These are phyloP conservation scores for Lepidium africanum DNA, from an alignment of 345 rosid genomes.

Conservation along the genomic window DNA sequence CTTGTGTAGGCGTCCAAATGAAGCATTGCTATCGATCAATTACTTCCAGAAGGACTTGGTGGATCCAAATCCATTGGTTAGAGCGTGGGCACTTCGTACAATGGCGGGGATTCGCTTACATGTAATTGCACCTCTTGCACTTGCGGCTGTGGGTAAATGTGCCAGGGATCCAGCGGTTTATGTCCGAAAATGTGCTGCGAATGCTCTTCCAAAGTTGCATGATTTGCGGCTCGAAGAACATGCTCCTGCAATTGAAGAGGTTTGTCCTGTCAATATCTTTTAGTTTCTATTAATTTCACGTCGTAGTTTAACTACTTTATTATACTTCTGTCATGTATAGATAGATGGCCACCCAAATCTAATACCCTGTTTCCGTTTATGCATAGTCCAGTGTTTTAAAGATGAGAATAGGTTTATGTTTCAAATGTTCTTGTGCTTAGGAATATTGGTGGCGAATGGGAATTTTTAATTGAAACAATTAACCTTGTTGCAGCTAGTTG, in stretches of 20 bases:
- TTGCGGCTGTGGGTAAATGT: constrained; percentile 76
- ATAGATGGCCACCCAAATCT: not conserved
- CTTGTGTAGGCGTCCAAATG: constrained; percentile 79
- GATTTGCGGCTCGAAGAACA: constrained; percentile 79
- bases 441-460: not conserved
- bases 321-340: not conserved
- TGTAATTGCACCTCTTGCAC: constrained; percentile 79
- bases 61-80: constrained; percentile 86
- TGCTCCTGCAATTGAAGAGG: constrained; percentile 74
- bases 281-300: not conserved
- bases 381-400: not conserved
- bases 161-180: constrained; percentile 92
- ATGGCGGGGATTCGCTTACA: constrained; percentile 95
- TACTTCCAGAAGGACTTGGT: constrained; percentile 95
- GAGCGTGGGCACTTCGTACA: constrained; percentile 98
- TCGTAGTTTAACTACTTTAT: not conserved
- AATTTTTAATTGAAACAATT: not conserved
- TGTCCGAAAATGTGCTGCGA: constrained; percentile 92
- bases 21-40: constrained; percentile 89
- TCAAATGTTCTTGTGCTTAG: not conserved
- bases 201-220: constrained; percentile 89
- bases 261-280: constrained; percentile 15
- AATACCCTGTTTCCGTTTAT: not conserved
- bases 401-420: not conserved
- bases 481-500: constrained; percentile 62